Conservation (phyloP, 108 stramenopile species). For the Pseudonitzschia multistriata region DNA sequence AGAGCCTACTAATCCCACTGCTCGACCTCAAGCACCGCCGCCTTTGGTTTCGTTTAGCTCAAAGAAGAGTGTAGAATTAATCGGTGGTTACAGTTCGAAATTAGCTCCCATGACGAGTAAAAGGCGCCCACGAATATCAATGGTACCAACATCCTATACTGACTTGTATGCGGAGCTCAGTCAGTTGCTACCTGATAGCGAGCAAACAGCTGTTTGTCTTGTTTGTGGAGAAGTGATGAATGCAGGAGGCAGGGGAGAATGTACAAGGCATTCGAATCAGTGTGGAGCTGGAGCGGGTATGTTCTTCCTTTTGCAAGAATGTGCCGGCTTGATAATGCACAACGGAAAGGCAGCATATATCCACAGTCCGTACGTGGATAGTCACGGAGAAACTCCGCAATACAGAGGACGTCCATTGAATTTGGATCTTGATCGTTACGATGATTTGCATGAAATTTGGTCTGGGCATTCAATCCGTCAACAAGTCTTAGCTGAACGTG, state of each 20-base stretch:
- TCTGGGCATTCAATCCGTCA: constrained; percentile 61
- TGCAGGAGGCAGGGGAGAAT: constrained; percentile 83
- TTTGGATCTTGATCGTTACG: constrained; percentile 63
- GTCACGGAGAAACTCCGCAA: constrained; percentile 89
- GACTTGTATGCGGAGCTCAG: constrained; percentile 82
- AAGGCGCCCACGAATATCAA: constrained; percentile 44
- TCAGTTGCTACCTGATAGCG: constrained; percentile 63
- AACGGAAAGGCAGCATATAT: constrained; percentile 84
- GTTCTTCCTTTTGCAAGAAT: constrained; percentile 94
- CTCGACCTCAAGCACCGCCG: constrained; percentile 15
- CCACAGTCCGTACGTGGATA: constrained; percentile 92
- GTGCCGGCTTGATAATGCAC: constrained; percentile 84
- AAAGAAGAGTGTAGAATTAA: constrained; percentile 49
- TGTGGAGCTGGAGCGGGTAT: constrained; percentile 91
- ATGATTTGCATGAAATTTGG: constrained; percentile 72
- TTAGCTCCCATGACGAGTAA: constrained; percentile 8
- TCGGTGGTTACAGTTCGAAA: constrained; percentile 39
- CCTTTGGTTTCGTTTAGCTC: constrained; percentile 41
- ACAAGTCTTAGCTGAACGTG: constrained; percentile 66
- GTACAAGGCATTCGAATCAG: constrained; percentile 79
- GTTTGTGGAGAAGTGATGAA: constrained; percentile 86
- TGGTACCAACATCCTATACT: constrained; percentile 81
- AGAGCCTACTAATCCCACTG: constrained; percentile 1
- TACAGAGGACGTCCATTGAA: constrained; percentile 85
- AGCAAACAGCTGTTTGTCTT: constrained; percentile 82